Base-by-base conservation (phyloP, 2,329 filamentous ascomycete species). In the Xylaria multiplex region DNA sequence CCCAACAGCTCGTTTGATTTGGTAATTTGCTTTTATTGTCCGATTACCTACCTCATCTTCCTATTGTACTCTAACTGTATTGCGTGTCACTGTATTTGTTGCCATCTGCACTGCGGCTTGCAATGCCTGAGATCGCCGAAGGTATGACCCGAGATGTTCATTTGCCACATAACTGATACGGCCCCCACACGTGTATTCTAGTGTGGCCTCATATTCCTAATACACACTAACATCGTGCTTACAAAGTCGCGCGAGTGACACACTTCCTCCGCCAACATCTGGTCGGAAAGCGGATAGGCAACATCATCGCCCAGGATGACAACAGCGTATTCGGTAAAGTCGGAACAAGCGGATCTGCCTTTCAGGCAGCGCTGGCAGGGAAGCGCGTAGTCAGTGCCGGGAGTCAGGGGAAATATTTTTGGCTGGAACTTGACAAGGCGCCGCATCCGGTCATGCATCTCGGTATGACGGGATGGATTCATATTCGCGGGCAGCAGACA, bases 401-500 rank as follows among this genome's bases (percentile, higher is more conserved):
- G 3, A 93, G 91, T 66, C 96, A 97, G 77, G 96, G 96, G 9
- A 99, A 98, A 85, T 98, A 98, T 77, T 98, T 99, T 78, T 99
- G 96, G 89, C 87, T 82, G 40, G 80, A 82, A 84, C 83, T 98
- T 24, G 89, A 93, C 43, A 91, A 86, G 9, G 86, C 93, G 11
- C 94, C 95, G 1, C 96, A 98, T 79, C 87, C 92, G 0, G 88
- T 98, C 35, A 93, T 97, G 88, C 93, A 97, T 78, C 90, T 96
- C 72, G 93, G 93, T 48, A 91, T 89, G 87, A 88, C 87, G 48
- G 86, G 96, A 6, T 98, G 96, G 96, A 85, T 98, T 58, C 91
- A 97, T 74, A 93, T 98, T 76, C 90, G 87, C 70, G 89, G 90
- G 68, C 90, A 93, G 64, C 88, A 90, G 66, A 93, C 91, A 3